Conservation (phyloP, 805 yeast genomes). For the Candida jianshihensis region DNA sequence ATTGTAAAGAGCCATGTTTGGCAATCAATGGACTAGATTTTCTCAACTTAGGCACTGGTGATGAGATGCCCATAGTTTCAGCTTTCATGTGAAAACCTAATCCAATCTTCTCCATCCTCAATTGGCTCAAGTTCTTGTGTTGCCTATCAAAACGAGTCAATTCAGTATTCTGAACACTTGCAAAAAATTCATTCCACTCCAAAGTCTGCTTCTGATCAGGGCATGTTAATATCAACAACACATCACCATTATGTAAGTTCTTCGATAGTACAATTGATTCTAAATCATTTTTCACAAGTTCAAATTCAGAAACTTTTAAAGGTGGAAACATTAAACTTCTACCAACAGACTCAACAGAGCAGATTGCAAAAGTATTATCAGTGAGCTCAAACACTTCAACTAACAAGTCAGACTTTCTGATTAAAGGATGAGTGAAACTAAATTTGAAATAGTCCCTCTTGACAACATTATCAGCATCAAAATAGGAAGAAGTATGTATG, state of each 20-base stretch:
- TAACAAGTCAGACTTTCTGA: conserved; percentile 1
- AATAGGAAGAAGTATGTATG: conserved; percentile 11
- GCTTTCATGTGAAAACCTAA: conserved; percentile 12
- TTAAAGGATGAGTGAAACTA: conserved; percentile 7
- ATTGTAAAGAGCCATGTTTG: conserved; percentile 15
- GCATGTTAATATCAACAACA: conserved; percentile 13
- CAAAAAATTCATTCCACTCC: conserved; percentile 15
- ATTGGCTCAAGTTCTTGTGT: conserved; percentile 5
- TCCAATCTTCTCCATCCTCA: conserved; percentile 14
- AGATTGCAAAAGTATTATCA: conserved; percentile 15
- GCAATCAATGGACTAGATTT: conserved; percentile 13
- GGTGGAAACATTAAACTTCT: conserved; percentile 20
- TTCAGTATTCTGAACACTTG: conserved; percentile 3
- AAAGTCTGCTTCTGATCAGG: conserved; percentile 18
- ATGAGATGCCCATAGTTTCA: conserved; percentile 1
- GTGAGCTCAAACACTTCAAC: conserved; percentile 16
- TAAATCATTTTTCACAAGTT: conserved; percentile 9
- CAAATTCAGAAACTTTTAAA: conserved; percentile 12
- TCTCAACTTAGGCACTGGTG: conserved; percentile 4
- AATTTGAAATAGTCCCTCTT: conserved; percentile 22
- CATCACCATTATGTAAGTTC: conserved; percentile 1
- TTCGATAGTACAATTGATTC: not conserved
- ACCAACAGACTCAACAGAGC: conserved; percentile 18
- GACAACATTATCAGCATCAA: conserved; percentile 12
- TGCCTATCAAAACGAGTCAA: conserved; percentile 3